phyloP scores from a whole-genome alignment of 495 filamentous ascomycete genomes.

The Daldinia bambusicola region DNA sequence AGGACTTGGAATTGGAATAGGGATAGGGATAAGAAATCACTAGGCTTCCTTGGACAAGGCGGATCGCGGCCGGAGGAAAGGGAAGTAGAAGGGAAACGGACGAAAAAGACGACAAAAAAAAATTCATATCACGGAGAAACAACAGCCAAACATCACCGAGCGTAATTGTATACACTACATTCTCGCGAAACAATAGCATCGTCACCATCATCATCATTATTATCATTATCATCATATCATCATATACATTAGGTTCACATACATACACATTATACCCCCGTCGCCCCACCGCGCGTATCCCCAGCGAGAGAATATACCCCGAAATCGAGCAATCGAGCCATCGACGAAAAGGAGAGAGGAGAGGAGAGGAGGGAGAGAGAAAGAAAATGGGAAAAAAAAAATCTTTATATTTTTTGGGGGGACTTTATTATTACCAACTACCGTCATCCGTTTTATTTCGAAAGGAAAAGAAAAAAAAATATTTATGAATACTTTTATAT shows the following conservation, averaged over 20 bases:
- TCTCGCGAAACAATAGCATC: slow-evolving; percentile 33
- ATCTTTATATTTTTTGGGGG: background rate
- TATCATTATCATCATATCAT: background rate
- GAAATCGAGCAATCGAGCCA: slow-evolving; percentile 36
- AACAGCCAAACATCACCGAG: slow-evolving; percentile 19
- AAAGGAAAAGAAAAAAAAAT: too few species aligned
- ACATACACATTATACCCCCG: slow-evolving; percentile 39
- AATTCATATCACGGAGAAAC: slow-evolving; percentile 12
- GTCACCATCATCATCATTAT: slow-evolving; percentile 2
- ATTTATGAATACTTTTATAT: too few species aligned
- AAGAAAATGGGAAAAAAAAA: background rate
- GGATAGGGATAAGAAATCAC: slow-evolving; percentile 4
- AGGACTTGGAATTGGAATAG: slow-evolving; percentile 7
- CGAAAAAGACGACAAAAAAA: slow-evolving; percentile 16
- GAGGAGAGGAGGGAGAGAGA: slow-evolving; percentile 3
- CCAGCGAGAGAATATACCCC: slow-evolving; percentile 27
- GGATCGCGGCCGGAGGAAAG: slow-evolving; percentile 11
- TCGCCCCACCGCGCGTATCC: slow-evolving; percentile 30
- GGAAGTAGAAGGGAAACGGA: slow-evolving; percentile 10
- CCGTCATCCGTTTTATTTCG: background rate
- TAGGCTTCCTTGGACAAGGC: slow-evolving; percentile 4
- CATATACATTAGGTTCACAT: slow-evolving; percentile 1
- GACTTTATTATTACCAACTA: too few species aligned
- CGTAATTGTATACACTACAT: slow-evolving; percentile 42
- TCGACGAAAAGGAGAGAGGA: background rate